phyloP scores from a whole-genome alignment of 768 basidiomycete species.

The Hericium rajendrae region DNA sequence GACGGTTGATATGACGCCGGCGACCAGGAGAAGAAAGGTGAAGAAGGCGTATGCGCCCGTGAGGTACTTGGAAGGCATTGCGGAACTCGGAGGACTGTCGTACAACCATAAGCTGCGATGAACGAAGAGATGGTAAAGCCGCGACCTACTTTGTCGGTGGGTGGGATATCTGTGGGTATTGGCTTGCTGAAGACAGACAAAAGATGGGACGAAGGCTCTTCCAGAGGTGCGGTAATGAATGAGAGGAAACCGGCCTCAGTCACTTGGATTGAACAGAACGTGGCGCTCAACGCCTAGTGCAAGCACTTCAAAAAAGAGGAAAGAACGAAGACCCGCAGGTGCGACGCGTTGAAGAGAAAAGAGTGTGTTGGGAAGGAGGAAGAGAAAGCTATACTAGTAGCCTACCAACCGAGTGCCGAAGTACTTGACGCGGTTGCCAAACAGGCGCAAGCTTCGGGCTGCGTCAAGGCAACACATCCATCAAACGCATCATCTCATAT shows the following conservation, averaged over 20 bases:
- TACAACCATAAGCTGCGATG: not conserved
- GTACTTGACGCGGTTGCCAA: too few relatives aligned
- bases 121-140: not conserved
- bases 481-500: too few relatives aligned
- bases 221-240: not conserved
- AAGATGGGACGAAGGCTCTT: constrained; percentile 5
- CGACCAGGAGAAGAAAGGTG: constrained; percentile 59
- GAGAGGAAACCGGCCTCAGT: not conserved
- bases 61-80: constrained; percentile 66
- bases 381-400: too few relatives aligned
- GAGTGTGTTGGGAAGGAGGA: too few relatives aligned
- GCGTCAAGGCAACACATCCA: too few relatives aligned
- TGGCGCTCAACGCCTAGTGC: constrained; percentile 10
- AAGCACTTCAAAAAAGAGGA: constrained; percentile 20
- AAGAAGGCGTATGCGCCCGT: constrained; percentile 67
- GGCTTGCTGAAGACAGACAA: not conserved
- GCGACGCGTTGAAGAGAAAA: too few relatives aligned
- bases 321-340: not conserved
- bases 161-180: not conserved
- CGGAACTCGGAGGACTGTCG: not conserved
- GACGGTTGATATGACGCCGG: constrained; percentile 54
- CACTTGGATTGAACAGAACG: not conserved
- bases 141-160: not conserved
- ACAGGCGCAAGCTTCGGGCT: too few relatives aligned
- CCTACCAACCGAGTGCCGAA: too few relatives aligned